Evolutionary conservation across 768 basidiomycete genomes (phyloP), one percentile per base, ranked within the genome.

Genomic region (Lactarius hatsudake): DNA sequence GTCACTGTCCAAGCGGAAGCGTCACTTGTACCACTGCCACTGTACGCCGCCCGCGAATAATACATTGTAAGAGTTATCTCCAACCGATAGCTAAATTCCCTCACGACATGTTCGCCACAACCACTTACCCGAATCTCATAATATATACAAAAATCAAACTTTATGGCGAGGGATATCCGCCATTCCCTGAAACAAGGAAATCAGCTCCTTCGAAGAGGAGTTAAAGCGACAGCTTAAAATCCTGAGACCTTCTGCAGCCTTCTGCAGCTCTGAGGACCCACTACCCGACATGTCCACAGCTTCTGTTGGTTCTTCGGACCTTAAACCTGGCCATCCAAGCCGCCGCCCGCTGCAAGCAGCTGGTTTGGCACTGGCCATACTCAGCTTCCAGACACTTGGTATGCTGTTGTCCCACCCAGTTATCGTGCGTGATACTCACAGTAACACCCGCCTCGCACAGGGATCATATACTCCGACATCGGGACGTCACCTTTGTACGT

Each of bases 401-500:
- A 61, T 0, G 56, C n/a, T 2, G 15, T 28, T 30, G 20, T 15
- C 51, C 17, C 18, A 38, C 36, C 17, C 42, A 53, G 13, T 12
- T n/a, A 1, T 45, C 15, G 8, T 26, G 9, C 38, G 10, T 38
- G 13, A 13, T 30, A 4, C 9, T 7, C 23, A 42, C 26, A 26
- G 43, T 58, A 4, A n/a, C 28, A 61, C 34, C 8, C 20, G 23
- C 23, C 2, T 28, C 70, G 34, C 67, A 61, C 67, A 74, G 80
- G 81, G 0, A 78, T 79, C 55, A 79, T 82, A 42, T 81, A 78
- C 70, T 77, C 76, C 26, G 82, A 82, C 65, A 80, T 80, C 59
- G 81, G 87, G 7, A 88, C 87, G 0, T 86, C 84, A 0, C 86
- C 87, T 0, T 74, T 88, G 17, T 89, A 89, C 74, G 83, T 86